Evolutionary conservation across 2,329 filamentous ascomycete genomes (phyloP), one percentile per base, ranked within the genome.

Genomic region (Arthroderma sp.): DNA sequence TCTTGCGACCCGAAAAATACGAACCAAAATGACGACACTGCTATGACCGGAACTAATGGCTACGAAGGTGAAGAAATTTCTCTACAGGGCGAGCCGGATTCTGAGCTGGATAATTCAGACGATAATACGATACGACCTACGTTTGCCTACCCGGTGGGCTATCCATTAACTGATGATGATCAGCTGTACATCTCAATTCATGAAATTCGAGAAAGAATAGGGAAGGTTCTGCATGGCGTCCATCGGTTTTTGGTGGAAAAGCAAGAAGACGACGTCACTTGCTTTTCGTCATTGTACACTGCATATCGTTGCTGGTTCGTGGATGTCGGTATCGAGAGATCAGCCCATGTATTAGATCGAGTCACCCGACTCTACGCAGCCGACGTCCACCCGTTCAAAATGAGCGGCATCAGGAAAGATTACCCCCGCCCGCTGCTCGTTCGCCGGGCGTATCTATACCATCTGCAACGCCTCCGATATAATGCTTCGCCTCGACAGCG

Each of bases 281-380:
- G 87, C 64, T 98, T 98, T 65, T 94, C 87, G 27, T 80, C 88
- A 0, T 67, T 98, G 2, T 98, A 94, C 63, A 83, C 83, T 22
- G 85, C 89, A 1, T 98, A 95, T 61, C 76, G 86, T 37, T 91
- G 85, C 6, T 98, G 88, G 87, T 96, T 98, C 56, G 87, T 94
- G 1, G 91, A 98, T 57, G 88, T 98, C 36, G 91, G 93, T 11
- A 93, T 95, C 48, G 91, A 98, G 65, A 77, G 89, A 48, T 95
- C 89, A 11, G 89, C 91, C 0, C 91, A 95, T 60, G 85, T 93
- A 1, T 71, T 96, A 6, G 91, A 98, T 60, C 76, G 91, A 15
- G 81, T 96, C 9, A 78, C 83, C 4, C 78, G 87, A 43, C 74
- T 98, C 1, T 83, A 95, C 59, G 80, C 81, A 55, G 81, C 85